phyloP scores from a whole-genome alignment of 495 filamentous ascomycete species.

The Penicillium nucicola region DNA sequence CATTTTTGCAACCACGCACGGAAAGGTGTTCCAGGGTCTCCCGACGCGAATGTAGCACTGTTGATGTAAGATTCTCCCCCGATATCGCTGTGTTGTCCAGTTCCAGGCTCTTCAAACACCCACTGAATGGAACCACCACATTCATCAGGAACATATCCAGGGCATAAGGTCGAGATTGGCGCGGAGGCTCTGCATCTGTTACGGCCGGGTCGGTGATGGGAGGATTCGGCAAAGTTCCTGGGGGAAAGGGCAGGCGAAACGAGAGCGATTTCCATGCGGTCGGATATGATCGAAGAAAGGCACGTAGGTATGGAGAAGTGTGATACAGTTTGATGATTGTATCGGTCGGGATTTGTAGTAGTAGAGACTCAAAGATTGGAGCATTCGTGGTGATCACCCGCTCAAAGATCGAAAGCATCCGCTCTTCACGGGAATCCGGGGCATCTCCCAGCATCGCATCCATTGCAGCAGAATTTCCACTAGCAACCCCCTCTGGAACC shows the following conservation, averaged over 20 bases:
- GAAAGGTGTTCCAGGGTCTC: slow-evolving; percentile 57
- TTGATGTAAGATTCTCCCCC: slow-evolving; percentile 52
- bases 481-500: slow-evolving; percentile 8
- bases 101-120: slow-evolving; percentile 53
- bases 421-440: slow-evolving; percentile 23
- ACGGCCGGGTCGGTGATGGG: slow-evolving; percentile 33
- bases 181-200: slow-evolving; percentile 34
- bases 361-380: slow-evolving; percentile 55
- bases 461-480: slow-evolving; percentile 8
- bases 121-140: slow-evolving; percentile 53
- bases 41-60: slow-evolving; percentile 49
- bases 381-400: slow-evolving; percentile 51
- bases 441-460: slow-evolving; percentile 23
- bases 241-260: slow-evolving; percentile 52
- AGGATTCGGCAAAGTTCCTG: slow-evolving; percentile 32
- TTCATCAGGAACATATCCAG: slow-evolving; percentile 56
- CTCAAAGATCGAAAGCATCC: slow-evolving; percentile 48
- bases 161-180: slow-evolving; percentile 54
- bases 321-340: slow-evolving; percentile 57
- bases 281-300: slow-evolving; percentile 54
- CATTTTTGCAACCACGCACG: slow-evolving; percentile 62
- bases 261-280: slow-evolving; percentile 61
- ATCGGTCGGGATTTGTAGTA: slow-evolving; percentile 55
- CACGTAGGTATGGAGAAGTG: slow-evolving; percentile 51
- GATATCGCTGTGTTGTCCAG: slow-evolving; percentile 61